A percentile compares a stretch with the other conserved stretches of the same genome.
Evolutionary conservation across 345 rosid genomes (phyloP).

Genomic region (Camelina laxa): DNA sequence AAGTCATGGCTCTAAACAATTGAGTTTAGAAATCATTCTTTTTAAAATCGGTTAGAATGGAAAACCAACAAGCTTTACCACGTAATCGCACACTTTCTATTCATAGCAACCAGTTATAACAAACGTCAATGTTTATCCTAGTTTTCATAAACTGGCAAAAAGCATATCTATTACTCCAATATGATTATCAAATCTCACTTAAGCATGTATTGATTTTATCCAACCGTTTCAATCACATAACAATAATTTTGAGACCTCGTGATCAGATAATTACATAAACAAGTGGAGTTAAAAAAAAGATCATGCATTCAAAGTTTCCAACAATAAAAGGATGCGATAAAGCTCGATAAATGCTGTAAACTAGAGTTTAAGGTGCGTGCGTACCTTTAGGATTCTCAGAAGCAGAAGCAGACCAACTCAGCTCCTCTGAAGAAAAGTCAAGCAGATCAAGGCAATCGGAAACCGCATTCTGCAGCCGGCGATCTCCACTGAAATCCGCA

Average conservation of each 20-base stretch:
- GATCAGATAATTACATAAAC: not conserved
- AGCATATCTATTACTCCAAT: not conserved
- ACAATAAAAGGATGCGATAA: not conserved
- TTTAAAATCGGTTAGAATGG: not conserved
- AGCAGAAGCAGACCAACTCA: constrained; percentile 73
- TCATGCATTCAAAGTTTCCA: not conserved
- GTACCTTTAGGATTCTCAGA: constrained; percentile 65
- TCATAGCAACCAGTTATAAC: not conserved
- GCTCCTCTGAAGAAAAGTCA: constrained; percentile 62
- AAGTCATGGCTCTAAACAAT: not conserved
- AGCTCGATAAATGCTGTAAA: not conserved
- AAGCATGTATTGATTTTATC: not conserved
- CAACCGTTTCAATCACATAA: not conserved
- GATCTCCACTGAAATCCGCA: constrained; percentile 52
- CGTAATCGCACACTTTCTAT: not conserved
- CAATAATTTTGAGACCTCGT: not conserved
- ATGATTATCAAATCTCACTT: not conserved
- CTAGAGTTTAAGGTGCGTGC: not conserved
- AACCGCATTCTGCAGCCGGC: constrained; percentile 55
- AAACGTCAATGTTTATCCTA: not conserved
- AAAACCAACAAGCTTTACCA: not conserved
- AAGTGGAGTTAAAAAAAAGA: not conserved
- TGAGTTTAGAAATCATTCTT: not conserved
- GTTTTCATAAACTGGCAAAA: not conserved
- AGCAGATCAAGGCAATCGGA: constrained; percentile 73